Percentiles rank a stretch among this genome's conserved stretches.
phyloP scores from a whole-genome alignment of 148 eudicot genomes.

The Dysphania ambrosioides region DNA sequence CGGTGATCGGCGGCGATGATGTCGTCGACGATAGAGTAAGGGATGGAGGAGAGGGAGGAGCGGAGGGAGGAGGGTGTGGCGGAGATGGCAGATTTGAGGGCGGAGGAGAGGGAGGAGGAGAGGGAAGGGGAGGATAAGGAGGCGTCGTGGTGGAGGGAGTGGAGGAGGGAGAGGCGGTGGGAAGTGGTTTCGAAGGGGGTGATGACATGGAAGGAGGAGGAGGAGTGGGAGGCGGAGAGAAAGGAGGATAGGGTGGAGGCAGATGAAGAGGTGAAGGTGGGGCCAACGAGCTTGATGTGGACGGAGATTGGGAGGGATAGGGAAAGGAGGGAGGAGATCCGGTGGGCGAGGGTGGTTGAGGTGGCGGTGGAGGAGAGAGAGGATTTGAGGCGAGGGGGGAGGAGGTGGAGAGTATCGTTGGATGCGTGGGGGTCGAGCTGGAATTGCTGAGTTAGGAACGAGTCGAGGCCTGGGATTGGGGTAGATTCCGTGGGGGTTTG shows the following conservation, averaged over 20 bases:
- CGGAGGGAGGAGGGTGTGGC: conserved; percentile 47
- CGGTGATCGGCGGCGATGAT: conserved; percentile 45
- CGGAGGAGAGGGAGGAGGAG: conserved; percentile 39
- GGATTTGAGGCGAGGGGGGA: conserved; percentile 49
- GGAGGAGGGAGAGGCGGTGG: conserved; percentile 49
- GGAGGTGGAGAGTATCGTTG: conserved; percentile 66
- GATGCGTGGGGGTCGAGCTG: conserved; percentile 62
- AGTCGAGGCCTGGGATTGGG: conserved; percentile 51
- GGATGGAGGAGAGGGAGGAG: conserved; percentile 45
- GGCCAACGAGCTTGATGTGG: conserved; percentile 61
- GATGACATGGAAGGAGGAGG: conserved; percentile 66
- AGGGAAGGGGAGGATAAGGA: conserved; percentile 46
- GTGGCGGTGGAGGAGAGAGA: conserved; percentile 26
- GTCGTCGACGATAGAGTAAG: conserved; percentile 43
- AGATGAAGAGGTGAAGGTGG: conserved; percentile 48
- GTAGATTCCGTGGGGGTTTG: conserved; percentile 24
- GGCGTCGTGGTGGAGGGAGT: conserved; percentile 47
- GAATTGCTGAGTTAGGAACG: conserved; percentile 59
- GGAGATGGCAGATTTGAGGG: conserved; percentile 33
- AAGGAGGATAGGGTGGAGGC: conserved; percentile 35
- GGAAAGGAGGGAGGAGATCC: conserved; percentile 47
- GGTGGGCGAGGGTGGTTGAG: conserved; percentile 41
- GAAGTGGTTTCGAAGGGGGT: conserved; percentile 27
- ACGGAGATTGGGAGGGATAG: conserved; percentile 47
- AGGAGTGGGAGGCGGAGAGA: conserved; percentile 52